Base-by-base conservation (phyloP, 768 basidiomycete genomes). In the Boletus reticulatus region DNA sequence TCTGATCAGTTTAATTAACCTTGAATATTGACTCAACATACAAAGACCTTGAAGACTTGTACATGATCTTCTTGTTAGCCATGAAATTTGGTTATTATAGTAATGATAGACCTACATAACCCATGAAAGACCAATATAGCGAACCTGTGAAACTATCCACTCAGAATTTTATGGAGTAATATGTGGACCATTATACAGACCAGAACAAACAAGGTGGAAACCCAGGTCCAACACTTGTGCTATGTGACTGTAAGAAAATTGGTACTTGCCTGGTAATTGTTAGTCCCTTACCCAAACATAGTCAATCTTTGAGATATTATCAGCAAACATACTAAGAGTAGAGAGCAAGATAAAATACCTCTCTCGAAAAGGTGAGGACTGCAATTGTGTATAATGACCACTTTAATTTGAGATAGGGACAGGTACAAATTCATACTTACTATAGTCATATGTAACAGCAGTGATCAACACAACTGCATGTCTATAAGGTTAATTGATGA, bases 231-330 rank as follows among this genome's bases (percentile, higher is more conserved):
- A 2, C 24, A 24, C 38, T 5, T 46, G 2, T 27, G 10, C 61
- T 62, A 24, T 32, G 10, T 1, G 0, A n/a, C 6, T 12, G 12
- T 58, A 16, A 54, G 14, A 3, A 2, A 24, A n/a, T 14, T 10
- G 0, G 8, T n/a, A 4, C 6, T 17, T 17, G 38, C 20, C 27
- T 13, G 2, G 17, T 37, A 16, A 27, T 24, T 16, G 4, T 7
- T 38, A 12, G 7, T 37, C 19, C 32, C 52, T 10, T 17, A 62
- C 62, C 61, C 62, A 63, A 41, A 63, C 31, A 34, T 60, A 63
- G 2, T 63, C 55, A 38, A 63, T 12, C 62, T 63, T 49, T 32
- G 19, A 42, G 7, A 16, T 16, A 27, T n/a, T 6, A 4, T 60
- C 24, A 60, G 31, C 8, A 4, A 20, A 6, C 4, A 16, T 6